A percentile compares a stretch with the other conserved stretches of the same genome.
These are phyloP conservation scores for Trichoderma sp. DNA, from an alignment of 2,329 filamentous ascomycete genomes.

Conservation along the genomic window DNA sequence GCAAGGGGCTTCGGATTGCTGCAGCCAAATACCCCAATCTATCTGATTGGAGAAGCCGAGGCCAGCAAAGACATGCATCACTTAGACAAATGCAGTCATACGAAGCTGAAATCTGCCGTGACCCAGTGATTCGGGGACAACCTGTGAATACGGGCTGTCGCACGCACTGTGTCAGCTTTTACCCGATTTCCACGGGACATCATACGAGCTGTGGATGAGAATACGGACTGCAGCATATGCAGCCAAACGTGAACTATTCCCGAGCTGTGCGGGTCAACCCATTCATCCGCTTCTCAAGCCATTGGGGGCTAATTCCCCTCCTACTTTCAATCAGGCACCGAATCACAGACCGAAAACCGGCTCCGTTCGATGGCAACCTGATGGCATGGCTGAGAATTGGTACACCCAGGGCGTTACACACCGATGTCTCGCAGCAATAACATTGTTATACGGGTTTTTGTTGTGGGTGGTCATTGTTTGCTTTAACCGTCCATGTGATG, in stretches of 20 bases:
- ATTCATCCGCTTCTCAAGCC: not conserved
- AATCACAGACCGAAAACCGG: not conserved
- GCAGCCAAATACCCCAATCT: not conserved
- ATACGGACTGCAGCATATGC: not conserved
- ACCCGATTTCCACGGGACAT: not conserved
- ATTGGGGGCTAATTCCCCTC: not conserved
- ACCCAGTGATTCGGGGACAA: not conserved
- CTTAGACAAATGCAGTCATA: not conserved
- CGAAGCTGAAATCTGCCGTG: not conserved
- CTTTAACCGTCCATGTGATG: slow-evolving; percentile 13
- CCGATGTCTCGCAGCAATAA: not conserved
- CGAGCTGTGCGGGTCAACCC: not conserved
- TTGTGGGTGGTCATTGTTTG: not conserved
- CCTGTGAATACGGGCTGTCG: not conserved
- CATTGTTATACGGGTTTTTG: not conserved
- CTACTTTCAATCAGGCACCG: not conserved
- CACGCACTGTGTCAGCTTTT: slow-evolving; percentile 19
- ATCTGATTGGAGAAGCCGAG: not conserved
- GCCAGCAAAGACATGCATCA: slow-evolving; percentile 4
- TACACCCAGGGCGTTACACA: not conserved
- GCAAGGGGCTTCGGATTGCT: not conserved
- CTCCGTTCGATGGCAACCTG: not conserved
- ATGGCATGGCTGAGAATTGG: not conserved
- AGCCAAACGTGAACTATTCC: slow-evolving; percentile 5
- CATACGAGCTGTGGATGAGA: slow-evolving; percentile 4